These are phyloP conservation scores for Diplodia mutila DNA, from an alignment of 2,329 filamentous ascomycete species.

Conservation along the genomic window DNA sequence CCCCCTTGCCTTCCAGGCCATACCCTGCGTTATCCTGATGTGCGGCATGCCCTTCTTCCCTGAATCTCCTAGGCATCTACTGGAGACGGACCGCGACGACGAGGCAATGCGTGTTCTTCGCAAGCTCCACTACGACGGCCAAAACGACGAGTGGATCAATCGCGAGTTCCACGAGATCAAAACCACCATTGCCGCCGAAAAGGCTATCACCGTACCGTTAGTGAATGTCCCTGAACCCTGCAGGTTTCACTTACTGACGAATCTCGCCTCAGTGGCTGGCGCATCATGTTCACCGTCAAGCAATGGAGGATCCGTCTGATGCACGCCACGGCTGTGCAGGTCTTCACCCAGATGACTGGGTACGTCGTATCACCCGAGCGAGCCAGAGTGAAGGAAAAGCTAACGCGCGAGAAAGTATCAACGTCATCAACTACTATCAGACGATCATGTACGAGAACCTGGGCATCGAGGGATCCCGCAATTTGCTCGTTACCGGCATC, in stretches of 20 bases:
- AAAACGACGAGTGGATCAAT: conserved; percentile 61
- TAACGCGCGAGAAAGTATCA: conserved; percentile 36
- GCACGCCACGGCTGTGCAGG: conserved; percentile 65
- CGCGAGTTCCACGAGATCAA: conserved; percentile 64
- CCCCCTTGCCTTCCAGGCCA: conserved; percentile 52
- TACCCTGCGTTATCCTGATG: conserved; percentile 50
- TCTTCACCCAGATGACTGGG: conserved; percentile 68
- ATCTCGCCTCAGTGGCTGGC: conserved; percentile 50
- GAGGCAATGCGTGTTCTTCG: conserved; percentile 52
- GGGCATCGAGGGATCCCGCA: conserved; percentile 59
- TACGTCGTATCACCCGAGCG: conserved; percentile 28
- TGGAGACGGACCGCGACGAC: conserved; percentile 57
- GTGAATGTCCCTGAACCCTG: neutral
- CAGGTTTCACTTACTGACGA: conserved; percentile 5
- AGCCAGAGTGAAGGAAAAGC: neutral
- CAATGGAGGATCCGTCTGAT: conserved; percentile 65
- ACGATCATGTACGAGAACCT: conserved; percentile 62
- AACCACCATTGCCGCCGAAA: conserved; percentile 64
- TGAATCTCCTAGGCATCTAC: conserved; percentile 43
- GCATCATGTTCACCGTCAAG: conserved; percentile 61
- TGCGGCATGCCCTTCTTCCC: conserved; percentile 49
- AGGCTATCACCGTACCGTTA: conserved; percentile 53
- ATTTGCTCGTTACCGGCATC: conserved; percentile 61
- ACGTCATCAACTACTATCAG: conserved; percentile 67
- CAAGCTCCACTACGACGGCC: conserved; percentile 59